Evolutionary conservation across 2,329 filamentous ascomycete genomes (phyloP), one percentile per base, ranked within the genome.

Genomic region (Penicillium hordei): DNA sequence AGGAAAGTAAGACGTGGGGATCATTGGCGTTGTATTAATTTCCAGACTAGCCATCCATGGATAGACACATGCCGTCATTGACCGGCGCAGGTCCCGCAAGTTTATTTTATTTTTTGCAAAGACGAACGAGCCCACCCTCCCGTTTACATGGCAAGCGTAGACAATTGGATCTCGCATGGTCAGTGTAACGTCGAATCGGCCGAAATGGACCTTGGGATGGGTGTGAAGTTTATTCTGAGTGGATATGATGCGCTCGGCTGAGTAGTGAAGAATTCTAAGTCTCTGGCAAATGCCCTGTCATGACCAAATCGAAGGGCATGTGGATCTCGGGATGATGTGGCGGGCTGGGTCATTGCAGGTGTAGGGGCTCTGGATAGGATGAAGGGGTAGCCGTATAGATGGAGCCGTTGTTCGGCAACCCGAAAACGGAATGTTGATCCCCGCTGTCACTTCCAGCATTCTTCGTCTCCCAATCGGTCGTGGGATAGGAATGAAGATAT

Each of bases 11-110:
- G 44, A 44, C 42, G 17, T 44, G 23, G 42, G 31, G 31, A 48
- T 48, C 36, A 55, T 55, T 43, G 43, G 55, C 31, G 63, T 65
- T 51, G 61, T 66, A 61, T 62, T 61, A 48, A 38, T 48, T 44
- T 44, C 15, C 10, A 19, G 9, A 17, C n/a, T 21, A n/a, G 34
- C n/a, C 25, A 42, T 21, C 36, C n/a, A 19, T n/a, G 36, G n/a
- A 19, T 42, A 45, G 44, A 36, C 60, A 55, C 25, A 68, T 67
- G 63, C 65, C 63, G 65, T 67, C 65, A 68, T 68, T 33, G 60
- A 67, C 52, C 60, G 61, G 59, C 60, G 52, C 17, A 15, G 49
- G 50, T n/a, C 40, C 55, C 39, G 52, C 50, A 58, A 46, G 42
- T 27, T 56, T 40, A 45, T 31, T 52, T 23, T 23, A 23, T 23